Percentiles rank a stretch among this genome's conserved stretches.
phyloP scores from a whole-genome alignment of 2,329 filamentous ascomycete species.

The Trichoderma koningiopsis region DNA sequence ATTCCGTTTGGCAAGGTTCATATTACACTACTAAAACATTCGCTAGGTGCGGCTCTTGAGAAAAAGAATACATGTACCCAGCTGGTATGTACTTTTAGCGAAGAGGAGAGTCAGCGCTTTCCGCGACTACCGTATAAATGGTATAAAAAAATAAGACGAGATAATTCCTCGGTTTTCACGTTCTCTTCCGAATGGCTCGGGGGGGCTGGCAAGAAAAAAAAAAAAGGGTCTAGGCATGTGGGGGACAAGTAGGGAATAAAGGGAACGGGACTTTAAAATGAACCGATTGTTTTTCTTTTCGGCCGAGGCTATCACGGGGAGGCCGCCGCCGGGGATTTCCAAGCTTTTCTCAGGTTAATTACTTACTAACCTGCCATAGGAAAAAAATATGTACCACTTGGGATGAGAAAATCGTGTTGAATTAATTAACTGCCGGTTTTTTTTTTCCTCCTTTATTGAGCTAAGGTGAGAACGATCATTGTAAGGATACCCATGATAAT shows the following conservation, averaged over 20 bases:
- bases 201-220: not conserved
- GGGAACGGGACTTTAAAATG: not conserved
- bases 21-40: not conserved
- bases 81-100: not conserved
- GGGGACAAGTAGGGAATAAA: not conserved
- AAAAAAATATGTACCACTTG: not conserved
- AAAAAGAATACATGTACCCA: not conserved
- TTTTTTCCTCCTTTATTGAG: not conserved
- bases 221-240: not conserved
- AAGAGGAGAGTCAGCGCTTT: not conserved
- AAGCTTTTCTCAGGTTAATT: not conserved
- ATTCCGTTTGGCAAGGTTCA: not conserved
- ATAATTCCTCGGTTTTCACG: not conserved
- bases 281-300: not conserved
- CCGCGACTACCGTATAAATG: not conserved
- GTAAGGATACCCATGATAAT: slow-evolving; percentile 13
- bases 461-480: not conserved
- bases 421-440: not conserved
- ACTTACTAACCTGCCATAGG: not conserved
- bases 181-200: not conserved
- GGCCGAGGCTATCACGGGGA: slow-evolving; percentile 19
- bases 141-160: not conserved
- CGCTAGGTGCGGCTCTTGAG: not conserved
- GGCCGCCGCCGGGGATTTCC: slow-evolving; percentile 6
- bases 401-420: not conserved